These are phyloP conservation scores for Debaryomyces sp. DNA, from an alignment of 1,139 yeast species.

Conservation along the genomic window DNA sequence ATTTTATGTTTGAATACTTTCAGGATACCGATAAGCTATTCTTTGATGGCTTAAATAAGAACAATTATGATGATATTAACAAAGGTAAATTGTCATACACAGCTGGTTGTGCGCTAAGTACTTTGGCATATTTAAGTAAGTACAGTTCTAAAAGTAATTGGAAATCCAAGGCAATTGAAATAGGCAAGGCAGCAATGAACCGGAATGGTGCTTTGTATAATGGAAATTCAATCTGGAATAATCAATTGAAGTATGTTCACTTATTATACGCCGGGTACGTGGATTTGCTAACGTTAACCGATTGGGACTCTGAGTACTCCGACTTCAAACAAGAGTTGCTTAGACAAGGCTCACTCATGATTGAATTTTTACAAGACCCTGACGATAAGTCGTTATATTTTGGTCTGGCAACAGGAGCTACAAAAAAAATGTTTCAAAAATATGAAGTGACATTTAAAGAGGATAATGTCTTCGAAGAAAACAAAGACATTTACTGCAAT, in stretches of 20 bases:
- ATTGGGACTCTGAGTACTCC: conserved; percentile 13
- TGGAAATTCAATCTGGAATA: conserved; percentile 26
- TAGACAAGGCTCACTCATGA: conserved; percentile 26
- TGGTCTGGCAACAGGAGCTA: conserved; percentile 16
- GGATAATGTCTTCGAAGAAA: conserved; percentile 8
- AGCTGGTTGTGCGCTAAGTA: conserved; percentile 36
- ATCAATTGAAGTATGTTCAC: conserved; percentile 26
- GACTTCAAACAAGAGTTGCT: conserved; percentile 19
- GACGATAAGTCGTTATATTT: conserved; percentile 20
- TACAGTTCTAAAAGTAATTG: conserved; percentile 16
- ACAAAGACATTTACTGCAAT: conserved; percentile 16
- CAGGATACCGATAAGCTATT: conserved; percentile 35
- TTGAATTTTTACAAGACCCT: conserved; percentile 25
- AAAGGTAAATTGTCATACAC: conserved; percentile 41
- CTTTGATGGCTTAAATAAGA: conserved; percentile 30
- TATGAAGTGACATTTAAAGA: conserved; percentile 14
- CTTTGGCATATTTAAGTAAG: conserved; percentile 29
- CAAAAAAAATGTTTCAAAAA: conserved; percentile 14
- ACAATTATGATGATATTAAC: conserved; percentile 23
- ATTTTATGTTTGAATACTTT: conserved; percentile 29
- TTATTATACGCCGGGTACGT: conserved; percentile 28
- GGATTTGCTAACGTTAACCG: conserved; percentile 20
- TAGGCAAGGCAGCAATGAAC: conserved; percentile 21
- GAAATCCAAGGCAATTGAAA: conserved; percentile 18
- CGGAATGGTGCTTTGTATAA: conserved; percentile 25